Conservation (phyloP, 2,329 filamentous ascomycete species). For the Aspergillus hiratsukae region DNA sequence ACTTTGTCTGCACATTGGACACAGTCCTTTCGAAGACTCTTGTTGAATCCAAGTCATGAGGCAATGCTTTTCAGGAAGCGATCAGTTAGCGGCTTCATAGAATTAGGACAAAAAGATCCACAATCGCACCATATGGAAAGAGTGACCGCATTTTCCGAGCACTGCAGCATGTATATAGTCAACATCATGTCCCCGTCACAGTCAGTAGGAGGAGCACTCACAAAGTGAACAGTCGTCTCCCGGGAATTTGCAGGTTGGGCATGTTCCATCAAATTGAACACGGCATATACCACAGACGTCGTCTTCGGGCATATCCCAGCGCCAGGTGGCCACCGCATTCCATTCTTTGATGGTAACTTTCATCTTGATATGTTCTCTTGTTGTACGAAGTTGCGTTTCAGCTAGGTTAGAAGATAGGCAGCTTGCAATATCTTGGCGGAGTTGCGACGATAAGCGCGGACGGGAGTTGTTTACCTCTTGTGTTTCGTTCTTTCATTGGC, state of each 20-base stretch:
- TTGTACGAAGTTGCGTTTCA: not conserved
- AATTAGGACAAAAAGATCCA: slow-evolving; percentile 9
- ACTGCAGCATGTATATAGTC: slow-evolving; percentile 50
- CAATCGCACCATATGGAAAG: slow-evolving; percentile 81
- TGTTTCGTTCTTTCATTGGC: too few relatives aligned
- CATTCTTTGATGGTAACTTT: slow-evolving; percentile 93
- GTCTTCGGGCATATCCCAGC: slow-evolving; percentile 95
- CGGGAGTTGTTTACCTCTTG: slow-evolving; percentile 5
- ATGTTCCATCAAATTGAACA: slow-evolving; percentile 95
- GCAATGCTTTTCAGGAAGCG: slow-evolving; percentile 64
- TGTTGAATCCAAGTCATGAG: slow-evolving; percentile 86
- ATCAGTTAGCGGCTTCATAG: not conserved
- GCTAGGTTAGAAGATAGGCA: not conserved
- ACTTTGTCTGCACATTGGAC: slow-evolving; percentile 98
- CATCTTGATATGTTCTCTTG: slow-evolving; percentile 51
- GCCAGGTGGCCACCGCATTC: slow-evolving; percentile 93
- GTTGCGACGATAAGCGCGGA: slow-evolving; percentile 12
- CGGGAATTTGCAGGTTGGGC: slow-evolving; percentile 95
- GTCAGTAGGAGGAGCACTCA: slow-evolving; percentile 39
- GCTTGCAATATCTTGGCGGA: not conserved
- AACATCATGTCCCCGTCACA: not conserved
- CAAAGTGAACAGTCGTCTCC: slow-evolving; percentile 91
- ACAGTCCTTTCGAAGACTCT: slow-evolving; percentile 86
- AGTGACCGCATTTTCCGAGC: slow-evolving; percentile 93
- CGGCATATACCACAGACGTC: slow-evolving; percentile 98